phyloP scores from a whole-genome alignment of 768 basidiomycete species.

The Bullera alba region DNA sequence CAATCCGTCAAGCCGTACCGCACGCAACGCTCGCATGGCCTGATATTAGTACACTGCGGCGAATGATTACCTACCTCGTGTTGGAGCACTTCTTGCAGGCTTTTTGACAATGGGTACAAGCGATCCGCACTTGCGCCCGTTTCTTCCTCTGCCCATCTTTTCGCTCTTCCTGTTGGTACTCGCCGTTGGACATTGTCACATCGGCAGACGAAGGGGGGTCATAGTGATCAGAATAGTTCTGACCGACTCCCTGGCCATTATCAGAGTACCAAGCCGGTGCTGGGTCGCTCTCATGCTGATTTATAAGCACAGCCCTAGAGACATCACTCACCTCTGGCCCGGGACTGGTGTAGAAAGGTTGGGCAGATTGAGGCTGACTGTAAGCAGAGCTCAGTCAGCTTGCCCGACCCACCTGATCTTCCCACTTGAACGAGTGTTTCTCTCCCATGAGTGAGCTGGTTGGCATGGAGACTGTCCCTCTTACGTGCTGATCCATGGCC shows the following conservation, averaged over 20 bases:
- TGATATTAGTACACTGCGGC: not conserved
- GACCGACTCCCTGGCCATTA: too few relatives aligned
- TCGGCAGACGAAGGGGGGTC: too few relatives aligned
- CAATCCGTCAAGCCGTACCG: constrained; percentile 39
- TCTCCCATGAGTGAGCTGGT: constrained; percentile 2
- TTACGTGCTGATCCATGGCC: not conserved
- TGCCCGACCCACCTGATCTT: not conserved
- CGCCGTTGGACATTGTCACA: too few relatives aligned
- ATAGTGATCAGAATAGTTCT: too few relatives aligned
- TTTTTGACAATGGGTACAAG: constrained; percentile 44
- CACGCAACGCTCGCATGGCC: constrained; percentile 42
- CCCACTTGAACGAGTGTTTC: constrained; percentile 3
- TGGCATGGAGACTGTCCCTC: constrained; percentile 33
- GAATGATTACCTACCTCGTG: constrained; percentile 39
- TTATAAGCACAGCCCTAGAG: too few relatives aligned
- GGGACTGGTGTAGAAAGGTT: not conserved
- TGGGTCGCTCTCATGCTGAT: too few relatives aligned
- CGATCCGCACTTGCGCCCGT: constrained; percentile 37
- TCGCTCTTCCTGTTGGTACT: too few relatives aligned
- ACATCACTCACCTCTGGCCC: too few relatives aligned
- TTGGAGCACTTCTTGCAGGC: constrained; percentile 45
- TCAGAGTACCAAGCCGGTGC: too few relatives aligned
- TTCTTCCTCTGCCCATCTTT: constrained; percentile 24
- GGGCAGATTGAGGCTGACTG: not conserved
- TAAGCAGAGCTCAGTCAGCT: not conserved